A percentile compares a stretch with the other conserved stretches of the same genome.
These are phyloP conservation scores for Mycena galericulata DNA, from an alignment of 768 basidiomycete species.

Conservation along the genomic window DNA sequence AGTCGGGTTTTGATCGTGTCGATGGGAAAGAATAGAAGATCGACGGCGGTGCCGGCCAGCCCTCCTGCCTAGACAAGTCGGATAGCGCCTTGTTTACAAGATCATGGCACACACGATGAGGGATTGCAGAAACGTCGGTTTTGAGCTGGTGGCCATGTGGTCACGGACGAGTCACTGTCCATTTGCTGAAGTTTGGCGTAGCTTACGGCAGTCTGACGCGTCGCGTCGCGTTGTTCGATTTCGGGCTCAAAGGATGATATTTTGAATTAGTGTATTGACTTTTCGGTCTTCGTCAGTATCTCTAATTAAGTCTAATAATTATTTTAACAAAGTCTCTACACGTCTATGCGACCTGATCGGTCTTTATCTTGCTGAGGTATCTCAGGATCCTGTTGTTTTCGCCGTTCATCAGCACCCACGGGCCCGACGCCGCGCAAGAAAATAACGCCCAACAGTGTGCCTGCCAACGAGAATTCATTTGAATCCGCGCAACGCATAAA, in stretches of 20 bases:
- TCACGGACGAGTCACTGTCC: too few relatives aligned
- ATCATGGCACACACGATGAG: slow-evolving; percentile 46
- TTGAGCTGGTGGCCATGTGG: slow-evolving; percentile 33
- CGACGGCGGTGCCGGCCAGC: slow-evolving; percentile 24
- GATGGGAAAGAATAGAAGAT: slow-evolving; percentile 26
- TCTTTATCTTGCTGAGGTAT: background rate
- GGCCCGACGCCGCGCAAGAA: slow-evolving; percentile 30
- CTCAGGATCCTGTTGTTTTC: background rate
- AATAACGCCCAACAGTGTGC: slow-evolving; percentile 17
- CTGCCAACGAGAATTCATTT: background rate
- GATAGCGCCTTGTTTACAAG: background rate
- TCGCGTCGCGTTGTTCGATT: too few relatives aligned
- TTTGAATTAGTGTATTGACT: too few relatives aligned
- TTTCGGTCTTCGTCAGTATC: too few relatives aligned
- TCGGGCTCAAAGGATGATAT: too few relatives aligned
- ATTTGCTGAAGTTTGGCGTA: too few relatives aligned
- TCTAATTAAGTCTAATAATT: too few relatives aligned
- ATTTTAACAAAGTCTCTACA: too few relatives aligned
- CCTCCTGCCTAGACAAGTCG: slow-evolving; percentile 65
- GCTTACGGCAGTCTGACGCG: too few relatives aligned
- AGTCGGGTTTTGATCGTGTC: slow-evolving; percentile 30
- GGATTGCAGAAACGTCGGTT: slow-evolving; percentile 54
- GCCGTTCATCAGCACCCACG: slow-evolving; percentile 16
- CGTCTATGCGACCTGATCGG: too few relatives aligned
- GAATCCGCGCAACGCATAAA: background rate